Evolutionary conservation across 169 alveolate genomes (phyloP).

Genomic region (Eimeria brunetti): DNA sequence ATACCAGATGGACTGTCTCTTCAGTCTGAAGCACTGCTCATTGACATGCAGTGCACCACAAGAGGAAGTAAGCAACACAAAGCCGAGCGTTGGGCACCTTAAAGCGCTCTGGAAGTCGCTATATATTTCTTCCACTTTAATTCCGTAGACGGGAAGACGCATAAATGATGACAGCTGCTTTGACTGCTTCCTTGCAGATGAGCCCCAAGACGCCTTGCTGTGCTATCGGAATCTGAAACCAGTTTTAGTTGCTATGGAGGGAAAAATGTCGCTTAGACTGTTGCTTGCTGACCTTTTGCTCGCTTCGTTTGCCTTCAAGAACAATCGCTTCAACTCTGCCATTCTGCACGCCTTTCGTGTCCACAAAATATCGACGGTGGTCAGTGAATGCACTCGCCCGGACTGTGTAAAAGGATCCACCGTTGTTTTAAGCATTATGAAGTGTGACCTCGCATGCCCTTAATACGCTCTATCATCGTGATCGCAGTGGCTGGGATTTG

Average conservation of each 20-base stretch:
- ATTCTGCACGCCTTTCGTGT: slow-evolving; percentile 70
- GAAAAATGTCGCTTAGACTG: slow-evolving; percentile 71
- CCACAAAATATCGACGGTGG: slow-evolving; percentile 59
- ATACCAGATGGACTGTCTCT: slow-evolving; percentile 69
- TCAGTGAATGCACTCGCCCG: slow-evolving; percentile 6
- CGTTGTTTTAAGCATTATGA: not conserved
- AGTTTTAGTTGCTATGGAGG: slow-evolving; percentile 65
- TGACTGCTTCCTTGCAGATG: slow-evolving; percentile 2
- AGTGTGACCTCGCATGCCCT: not conserved
- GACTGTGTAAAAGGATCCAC: not conserved
- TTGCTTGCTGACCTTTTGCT: slow-evolving; percentile 71
- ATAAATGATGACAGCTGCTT: not conserved
- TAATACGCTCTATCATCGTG: not conserved
- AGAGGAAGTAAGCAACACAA: slow-evolving; percentile 42
- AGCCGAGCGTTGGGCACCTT: not conserved
- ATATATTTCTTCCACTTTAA: no score
- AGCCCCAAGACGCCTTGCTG: slow-evolving; percentile 62
- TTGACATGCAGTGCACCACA: slow-evolving; percentile 70
- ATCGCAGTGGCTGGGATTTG: not conserved
- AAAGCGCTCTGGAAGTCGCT: not conserved
- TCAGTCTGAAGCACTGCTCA: slow-evolving; percentile 73
- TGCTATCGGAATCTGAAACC: slow-evolving; percentile 74
- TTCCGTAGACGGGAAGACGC: not conserved
- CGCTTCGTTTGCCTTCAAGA: slow-evolving; percentile 77
- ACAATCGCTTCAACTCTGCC: slow-evolving; percentile 62